Evolutionary conservation across 129 eudicot genomes (phyloP).

Genomic region (Cynara cardunculus): DNA sequence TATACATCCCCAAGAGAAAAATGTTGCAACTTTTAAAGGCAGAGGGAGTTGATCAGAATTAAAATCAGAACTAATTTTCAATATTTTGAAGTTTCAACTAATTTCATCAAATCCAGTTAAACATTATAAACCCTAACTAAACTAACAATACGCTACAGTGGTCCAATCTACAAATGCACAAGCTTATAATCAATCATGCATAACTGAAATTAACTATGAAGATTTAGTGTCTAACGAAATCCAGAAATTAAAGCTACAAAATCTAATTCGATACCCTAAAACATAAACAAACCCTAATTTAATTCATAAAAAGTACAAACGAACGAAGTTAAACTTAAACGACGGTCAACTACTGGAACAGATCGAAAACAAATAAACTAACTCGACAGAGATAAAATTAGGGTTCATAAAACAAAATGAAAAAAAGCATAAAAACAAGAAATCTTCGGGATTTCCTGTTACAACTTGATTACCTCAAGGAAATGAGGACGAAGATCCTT

Average conservation of each 20-base stretch:
- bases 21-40: neutral
- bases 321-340: neutral
- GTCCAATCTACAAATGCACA: neutral
- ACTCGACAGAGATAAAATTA: constrained; percentile 7
- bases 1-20: neutral
- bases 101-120: neutral
- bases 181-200: neutral
- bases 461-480: constrained; percentile 48
- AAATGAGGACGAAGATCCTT: constrained; percentile 80
- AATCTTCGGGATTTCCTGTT: neutral
- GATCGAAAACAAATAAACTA: neutral
- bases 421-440: neutral
- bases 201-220: neutral
- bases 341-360: neutral
- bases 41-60: neutral
- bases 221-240: neutral
- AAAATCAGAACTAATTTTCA: neutral
- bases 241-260: neutral
- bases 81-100: neutral
- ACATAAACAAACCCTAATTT: neutral
- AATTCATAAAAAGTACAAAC: neutral
- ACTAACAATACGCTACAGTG: neutral
- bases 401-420: constrained; percentile 4
- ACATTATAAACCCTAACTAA: neutral
- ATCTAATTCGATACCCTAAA: neutral